Percentiles rank a stretch among this genome's conserved stretches.
These are phyloP conservation scores for Blastomyces gilchristii DNA, from an alignment of 2,329 filamentous ascomycete species.

Conservation along the genomic window DNA sequence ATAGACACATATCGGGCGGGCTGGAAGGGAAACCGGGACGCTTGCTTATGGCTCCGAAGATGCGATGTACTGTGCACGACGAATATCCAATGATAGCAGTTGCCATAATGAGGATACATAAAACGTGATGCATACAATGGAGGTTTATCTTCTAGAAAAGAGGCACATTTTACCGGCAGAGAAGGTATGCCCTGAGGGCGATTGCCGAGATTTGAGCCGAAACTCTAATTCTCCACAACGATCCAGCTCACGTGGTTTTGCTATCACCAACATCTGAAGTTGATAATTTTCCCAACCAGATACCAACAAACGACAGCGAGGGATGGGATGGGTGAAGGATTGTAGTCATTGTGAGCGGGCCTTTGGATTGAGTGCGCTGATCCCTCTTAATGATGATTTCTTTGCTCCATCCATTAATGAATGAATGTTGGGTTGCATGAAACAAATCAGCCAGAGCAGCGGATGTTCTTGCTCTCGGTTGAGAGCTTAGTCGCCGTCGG, in stretches of 20 bases:
- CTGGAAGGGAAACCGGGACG: no score
- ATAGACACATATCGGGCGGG: no score
- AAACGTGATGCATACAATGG: no score
- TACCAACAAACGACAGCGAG: neutral
- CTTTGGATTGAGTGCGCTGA: neutral
- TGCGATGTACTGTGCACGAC: no score
- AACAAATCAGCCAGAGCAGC: neutral
- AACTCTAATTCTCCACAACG: neutral
- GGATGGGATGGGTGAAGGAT: neutral
- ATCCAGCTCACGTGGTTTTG: neutral
- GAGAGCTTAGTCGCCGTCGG: slow-evolving; percentile 1
- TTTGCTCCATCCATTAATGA: neutral
- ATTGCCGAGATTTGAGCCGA: slow-evolving; percentile 6
- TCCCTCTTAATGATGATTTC: neutral
- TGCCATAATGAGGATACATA: no score
- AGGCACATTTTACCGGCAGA: no score
- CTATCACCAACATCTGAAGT: neutral
- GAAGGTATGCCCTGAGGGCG: neutral
- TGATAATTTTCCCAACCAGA: neutral
- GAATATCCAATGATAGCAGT: no score
- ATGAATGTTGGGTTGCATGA: no score
- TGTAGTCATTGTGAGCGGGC: neutral
- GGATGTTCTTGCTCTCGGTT: neutral
- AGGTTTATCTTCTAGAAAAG: no score
- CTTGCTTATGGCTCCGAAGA: no score